Base-by-base conservation (phyloP, 2,329 filamentous ascomycete species). In the Onygenales sp. region DNA sequence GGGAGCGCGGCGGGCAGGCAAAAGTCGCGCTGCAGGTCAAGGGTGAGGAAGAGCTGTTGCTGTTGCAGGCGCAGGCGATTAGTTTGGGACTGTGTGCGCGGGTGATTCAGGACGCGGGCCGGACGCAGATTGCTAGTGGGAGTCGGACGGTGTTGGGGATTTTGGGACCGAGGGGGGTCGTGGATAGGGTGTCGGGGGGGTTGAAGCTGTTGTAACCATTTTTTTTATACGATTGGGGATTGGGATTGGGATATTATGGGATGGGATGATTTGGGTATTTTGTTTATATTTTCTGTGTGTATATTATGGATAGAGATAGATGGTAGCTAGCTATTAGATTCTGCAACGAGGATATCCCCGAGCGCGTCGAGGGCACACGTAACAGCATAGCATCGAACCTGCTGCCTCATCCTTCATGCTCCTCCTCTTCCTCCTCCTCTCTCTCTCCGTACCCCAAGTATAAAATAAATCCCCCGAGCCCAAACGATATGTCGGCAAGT, bases 21-120 rank as follows among this genome's bases (percentile, higher is more conserved):
- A 97, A 98, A 79, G 87, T 98, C 59, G 93, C 93, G 6, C 74
- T 98, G 52, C 91, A 96, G 73, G 79, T 85, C 60, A 93, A 92
- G 74, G 85, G 83, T 56, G 87, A 96, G 71, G 88, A 94, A 37
- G 88, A 84, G 54, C 65, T 85, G 67, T 68, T 94, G 66, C 72
- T 94, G 61, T 72, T 93, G 61, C 85, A 91, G 72, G 87, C 84
- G 52, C 84, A 86, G 68, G 93, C 93, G 2, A 79, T 88, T 17
- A 88, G 85, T 66, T 68, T 96, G 54, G 92, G 93, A 1, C 71
- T 98, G 55, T 91, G 89, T 56, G 89, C 92, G 51, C 86, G 92
- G 68, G 84, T 95, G 51, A 92, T 98, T 60, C 85, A 88, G 64
- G 93, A 98, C 72, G 93, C 93, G n/a, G 93, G 93, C 11, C 82